Conservation (phyloP, 306 rosid species). For the Prinsepia uniflora region DNA sequence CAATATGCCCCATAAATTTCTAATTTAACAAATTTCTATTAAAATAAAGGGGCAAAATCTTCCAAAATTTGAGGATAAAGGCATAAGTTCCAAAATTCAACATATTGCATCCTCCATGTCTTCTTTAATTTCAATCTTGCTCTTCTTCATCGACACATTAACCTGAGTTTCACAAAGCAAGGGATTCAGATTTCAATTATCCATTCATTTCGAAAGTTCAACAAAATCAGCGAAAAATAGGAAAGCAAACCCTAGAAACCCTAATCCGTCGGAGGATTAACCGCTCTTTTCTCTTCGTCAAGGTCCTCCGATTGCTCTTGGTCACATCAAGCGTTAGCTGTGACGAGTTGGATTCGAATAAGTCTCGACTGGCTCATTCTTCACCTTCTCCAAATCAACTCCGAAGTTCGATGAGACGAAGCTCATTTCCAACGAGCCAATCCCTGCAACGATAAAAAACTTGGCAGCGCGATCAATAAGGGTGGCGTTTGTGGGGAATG, state of each 20-base stretch:
- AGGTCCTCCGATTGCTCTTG: conserved; percentile 49
- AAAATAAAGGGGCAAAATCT: too few relatives aligned
- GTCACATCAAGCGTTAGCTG: conserved; percentile 44
- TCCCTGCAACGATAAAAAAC: conserved; percentile 60
- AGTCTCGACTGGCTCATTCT: conserved; percentile 64
- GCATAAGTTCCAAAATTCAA: too few relatives aligned
- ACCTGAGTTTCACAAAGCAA: conserved; percentile 45
- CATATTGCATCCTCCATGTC: conserved; percentile 60
- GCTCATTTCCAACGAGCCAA: conserved; percentile 42
- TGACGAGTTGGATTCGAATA: conserved; percentile 56
- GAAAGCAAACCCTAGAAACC: conserved; percentile 32
- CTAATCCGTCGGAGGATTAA: conserved; percentile 39
- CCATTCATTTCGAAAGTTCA: conserved; percentile 4
- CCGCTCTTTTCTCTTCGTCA: conserved; percentile 84
- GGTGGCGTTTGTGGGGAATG: conserved; percentile 47
- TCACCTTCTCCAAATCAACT: conserved; percentile 55
- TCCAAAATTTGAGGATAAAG: too few relatives aligned
- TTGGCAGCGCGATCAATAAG: conserved; percentile 65
- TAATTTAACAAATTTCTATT: too few relatives aligned
- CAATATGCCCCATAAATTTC: too few relatives aligned
- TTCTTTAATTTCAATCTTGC: conserved; percentile 50
- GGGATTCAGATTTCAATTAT: neutral
- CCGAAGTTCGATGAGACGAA: conserved; percentile 35
- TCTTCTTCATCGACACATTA: conserved; percentile 61
- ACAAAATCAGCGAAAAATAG: conserved; percentile 18